phyloP scores from a whole-genome alignment of 352 stramenopile genomes.

The Phytophthora citricola region DNA sequence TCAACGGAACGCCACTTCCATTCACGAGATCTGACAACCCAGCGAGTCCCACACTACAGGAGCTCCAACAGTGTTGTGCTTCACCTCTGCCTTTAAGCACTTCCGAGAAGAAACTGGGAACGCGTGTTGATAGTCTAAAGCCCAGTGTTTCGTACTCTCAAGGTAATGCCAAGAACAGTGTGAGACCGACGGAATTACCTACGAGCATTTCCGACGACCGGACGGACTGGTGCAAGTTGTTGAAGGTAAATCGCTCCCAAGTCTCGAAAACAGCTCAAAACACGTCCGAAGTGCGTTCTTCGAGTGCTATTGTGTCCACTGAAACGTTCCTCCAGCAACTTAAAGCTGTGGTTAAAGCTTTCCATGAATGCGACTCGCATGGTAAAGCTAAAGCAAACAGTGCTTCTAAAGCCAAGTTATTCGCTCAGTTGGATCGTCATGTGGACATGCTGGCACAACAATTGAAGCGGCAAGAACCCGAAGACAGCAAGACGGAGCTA shows the following conservation, averaged over 20 bases:
- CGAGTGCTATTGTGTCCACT: conserved; percentile 29
- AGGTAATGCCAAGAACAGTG: conserved; percentile 40
- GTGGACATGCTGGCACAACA: conserved; percentile 55
- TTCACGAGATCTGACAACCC: conserved; percentile 21
- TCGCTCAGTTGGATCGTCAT: conserved; percentile 63
- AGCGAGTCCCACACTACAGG: conserved; percentile 34
- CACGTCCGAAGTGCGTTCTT: background rate
- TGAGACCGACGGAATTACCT: conserved; percentile 52
- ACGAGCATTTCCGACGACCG: conserved; percentile 65
- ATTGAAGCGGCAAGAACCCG: conserved; percentile 46
- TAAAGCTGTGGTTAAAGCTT: conserved; percentile 56
- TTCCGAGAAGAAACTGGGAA: background rate
- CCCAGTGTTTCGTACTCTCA: background rate
- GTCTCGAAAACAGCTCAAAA: background rate
- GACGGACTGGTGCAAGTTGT: conserved; percentile 71
- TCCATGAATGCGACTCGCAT: conserved; percentile 44
- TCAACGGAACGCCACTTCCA: conserved; percentile 58
- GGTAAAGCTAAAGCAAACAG: conserved; percentile 7
- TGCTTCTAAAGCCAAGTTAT: conserved; percentile 37
- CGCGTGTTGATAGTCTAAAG: conserved; percentile 9
- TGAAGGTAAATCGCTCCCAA: conserved; percentile 48
- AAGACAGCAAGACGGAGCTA: conserved; percentile 17
- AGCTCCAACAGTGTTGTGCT: conserved; percentile 34
- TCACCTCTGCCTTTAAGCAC: conserved; percentile 16
- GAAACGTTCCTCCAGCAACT: conserved; percentile 59